Conservation (phyloP, 169 alveolate genomes). For the Plasmodium berghei region DNA sequence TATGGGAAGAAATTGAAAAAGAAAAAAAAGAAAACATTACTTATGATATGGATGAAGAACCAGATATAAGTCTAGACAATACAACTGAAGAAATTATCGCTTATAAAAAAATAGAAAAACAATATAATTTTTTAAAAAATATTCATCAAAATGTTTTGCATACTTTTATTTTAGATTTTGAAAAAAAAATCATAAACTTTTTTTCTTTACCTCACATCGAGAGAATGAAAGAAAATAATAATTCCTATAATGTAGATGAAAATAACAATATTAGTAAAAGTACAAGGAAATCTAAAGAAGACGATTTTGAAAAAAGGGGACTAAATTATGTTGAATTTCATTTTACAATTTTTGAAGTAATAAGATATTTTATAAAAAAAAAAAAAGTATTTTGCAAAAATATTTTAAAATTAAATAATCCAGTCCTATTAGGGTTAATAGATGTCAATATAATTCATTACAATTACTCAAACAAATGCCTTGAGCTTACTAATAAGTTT, state of each 20-base stretch:
- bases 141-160: constrained; percentile 32
- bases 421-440: constrained; percentile 41
- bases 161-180: constrained; percentile 45
- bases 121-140: constrained; percentile 51
- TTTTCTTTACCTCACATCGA: constrained; percentile 38
- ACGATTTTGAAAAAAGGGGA: constrained; percentile 5
- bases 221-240: background rate
- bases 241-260: background rate
- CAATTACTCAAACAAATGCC: constrained; percentile 27
- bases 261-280: background rate
- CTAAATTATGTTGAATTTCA: constrained; percentile 29
- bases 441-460: constrained; percentile 67
- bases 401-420: constrained; percentile 42
- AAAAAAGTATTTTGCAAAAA: constrained; percentile 56
- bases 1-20: constrained; percentile 27
- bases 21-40: constrained; percentile 38
- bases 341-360: constrained; percentile 56
- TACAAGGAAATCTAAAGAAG: background rate
- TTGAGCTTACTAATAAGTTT: constrained; percentile 38
- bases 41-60: constrained; percentile 68
- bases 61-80: background rate
- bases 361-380: constrained; percentile 50
- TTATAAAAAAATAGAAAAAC: constrained; percentile 27
- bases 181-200: constrained; percentile 20
- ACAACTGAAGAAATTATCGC: constrained; percentile 32